Evolutionary conservation across 2,329 filamentous ascomycete genomes (phyloP), one percentile per base, ranked within the genome.

Genomic region (Ceratocystis colombiana): DNA sequence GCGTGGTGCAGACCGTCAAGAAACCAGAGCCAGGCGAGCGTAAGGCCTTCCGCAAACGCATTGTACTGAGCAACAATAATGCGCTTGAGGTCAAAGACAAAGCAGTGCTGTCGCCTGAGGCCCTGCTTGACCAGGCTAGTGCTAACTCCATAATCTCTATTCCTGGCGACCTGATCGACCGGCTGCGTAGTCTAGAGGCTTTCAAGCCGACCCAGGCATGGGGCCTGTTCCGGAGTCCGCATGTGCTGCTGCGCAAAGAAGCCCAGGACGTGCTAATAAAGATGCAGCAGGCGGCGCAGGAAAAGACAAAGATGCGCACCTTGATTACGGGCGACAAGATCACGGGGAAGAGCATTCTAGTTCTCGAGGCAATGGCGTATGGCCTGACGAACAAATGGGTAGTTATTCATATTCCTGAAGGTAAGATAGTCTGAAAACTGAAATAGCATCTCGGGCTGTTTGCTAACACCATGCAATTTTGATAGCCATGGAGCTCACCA

Each of bases 11-110:
- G 17, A 75, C 75, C 66, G 72, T 78, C 57, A 75, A 74, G 30
- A 75, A 76, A 17, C 88, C 88, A 22, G 79, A 79, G 12, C 80
- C 84, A 2, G 93, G 92, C 70, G 92, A 96, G 80, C 85, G 92
- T 70, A 96, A 91, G 77, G 89, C 89, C 33, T 80, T 89, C 73
- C 86, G 91, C 70, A 96, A 95, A 79, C 86, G 89, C 71, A 89
- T 99, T 72, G 86, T 95, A 68, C 84, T 99, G 68, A 93, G 88
- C 79, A 99, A 97, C 78, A 88, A 89, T 75, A 97, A 96, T 77
- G 94, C 94, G 62, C 79, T 96, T 46, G 84, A 87, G 68, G 88
- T 97, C 6, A 73, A 79, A 28, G 88, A 84, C 10, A 79, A 96
- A 70, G 77, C 80, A 68, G 81, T 87, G 62, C 73, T 96, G 65